Evolutionary conservation across 2,329 filamentous ascomycete species (phyloP).

Genomic region (Knoxdaviesia capensis): DNA sequence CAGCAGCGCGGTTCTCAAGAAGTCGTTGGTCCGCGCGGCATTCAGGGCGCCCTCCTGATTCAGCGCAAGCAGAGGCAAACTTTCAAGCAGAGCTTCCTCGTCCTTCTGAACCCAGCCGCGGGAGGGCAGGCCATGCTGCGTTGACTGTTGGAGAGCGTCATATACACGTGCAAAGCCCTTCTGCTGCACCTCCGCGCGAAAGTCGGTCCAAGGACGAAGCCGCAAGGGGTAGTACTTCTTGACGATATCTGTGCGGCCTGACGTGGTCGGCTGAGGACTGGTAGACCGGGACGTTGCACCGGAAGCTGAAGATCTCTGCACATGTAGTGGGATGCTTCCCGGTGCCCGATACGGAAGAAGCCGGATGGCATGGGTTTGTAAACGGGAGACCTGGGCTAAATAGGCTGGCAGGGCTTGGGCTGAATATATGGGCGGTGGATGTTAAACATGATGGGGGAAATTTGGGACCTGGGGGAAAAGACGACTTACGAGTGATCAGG

Average conservation of each 20-base stretch:
- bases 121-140: neutral
- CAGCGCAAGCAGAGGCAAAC: neutral
- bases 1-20: neutral
- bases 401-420: neutral
- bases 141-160: neutral
- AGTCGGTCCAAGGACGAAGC: neutral
- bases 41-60: neutral
- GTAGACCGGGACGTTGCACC: neutral
- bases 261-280: neutral
- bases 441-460: neutral
- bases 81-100: neutral
- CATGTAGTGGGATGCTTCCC: neutral
- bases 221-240: neutral
- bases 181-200: neutral
- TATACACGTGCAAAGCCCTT: neutral
- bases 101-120: neutral
- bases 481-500: neutral
- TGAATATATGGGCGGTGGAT: neutral
- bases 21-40: neutral
- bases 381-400: neutral
- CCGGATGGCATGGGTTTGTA: neutral
- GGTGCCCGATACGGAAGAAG: neutral
- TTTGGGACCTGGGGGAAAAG: neutral
- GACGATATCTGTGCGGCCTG: neutral
- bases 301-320: neutral